phyloP scores from a whole-genome alignment of 1,284 basidiomycete genomes.

The Golubevia pallescens region DNA sequence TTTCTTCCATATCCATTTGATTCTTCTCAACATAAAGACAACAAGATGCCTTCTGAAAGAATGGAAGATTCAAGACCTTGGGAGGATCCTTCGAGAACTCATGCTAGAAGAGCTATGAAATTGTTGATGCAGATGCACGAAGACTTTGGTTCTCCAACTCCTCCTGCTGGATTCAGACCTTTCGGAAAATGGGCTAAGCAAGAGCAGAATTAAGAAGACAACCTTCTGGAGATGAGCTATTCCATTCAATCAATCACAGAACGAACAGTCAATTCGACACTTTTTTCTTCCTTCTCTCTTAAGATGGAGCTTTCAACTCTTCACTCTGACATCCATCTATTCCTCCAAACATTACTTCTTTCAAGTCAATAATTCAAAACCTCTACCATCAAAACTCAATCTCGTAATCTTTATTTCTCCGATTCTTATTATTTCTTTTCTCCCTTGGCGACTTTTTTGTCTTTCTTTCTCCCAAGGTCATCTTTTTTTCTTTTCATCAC shows the following conservation, averaged over 20 bases:
- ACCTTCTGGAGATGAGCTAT: neutral
- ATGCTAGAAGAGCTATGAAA: conserved; percentile 34
- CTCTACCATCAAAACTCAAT: no score
- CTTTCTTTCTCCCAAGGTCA: no score
- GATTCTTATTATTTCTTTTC: no score
- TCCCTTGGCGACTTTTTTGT: no score
- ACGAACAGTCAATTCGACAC: neutral
- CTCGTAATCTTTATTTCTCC: no score
- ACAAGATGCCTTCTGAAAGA: neutral
- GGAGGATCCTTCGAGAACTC: conserved; percentile 26
- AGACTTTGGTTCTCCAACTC: conserved; percentile 37
- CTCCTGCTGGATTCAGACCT: conserved; percentile 12
- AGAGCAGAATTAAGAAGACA: no score
- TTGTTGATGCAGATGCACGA: conserved; percentile 42
- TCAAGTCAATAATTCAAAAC: no score
- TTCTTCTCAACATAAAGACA: conserved; percentile 6
- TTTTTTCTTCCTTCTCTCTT: neutral
- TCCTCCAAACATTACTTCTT: no score
- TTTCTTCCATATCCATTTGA: conserved; percentile 28
- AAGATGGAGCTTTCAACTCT: no score
- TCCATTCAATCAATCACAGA: neutral
- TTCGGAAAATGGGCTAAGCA: neutral
- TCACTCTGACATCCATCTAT: no score
- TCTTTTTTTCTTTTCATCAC: no score
- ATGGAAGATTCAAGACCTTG: conserved; percentile 11